Conservation (phyloP, 306 rosid species). For the Dalbergia oliveri region DNA sequence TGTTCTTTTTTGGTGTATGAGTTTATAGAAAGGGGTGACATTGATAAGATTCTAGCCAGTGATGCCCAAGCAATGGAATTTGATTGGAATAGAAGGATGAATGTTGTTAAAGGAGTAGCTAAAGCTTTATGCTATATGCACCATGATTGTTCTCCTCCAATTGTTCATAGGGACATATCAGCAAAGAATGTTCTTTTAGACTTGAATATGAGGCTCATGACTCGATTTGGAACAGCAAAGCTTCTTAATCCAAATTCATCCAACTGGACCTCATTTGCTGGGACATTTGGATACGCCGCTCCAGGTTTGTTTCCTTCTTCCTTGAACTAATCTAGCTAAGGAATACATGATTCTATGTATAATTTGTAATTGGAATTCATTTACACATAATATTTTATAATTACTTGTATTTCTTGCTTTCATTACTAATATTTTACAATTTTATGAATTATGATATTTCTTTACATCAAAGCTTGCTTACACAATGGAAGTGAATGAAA, state of each 20-base stretch:
- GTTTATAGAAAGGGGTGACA: conserved; percentile 25
- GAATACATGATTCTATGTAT: too few species aligned
- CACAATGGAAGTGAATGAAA: too few species aligned
- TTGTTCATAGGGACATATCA: conserved; percentile 40
- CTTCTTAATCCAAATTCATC: conserved; percentile 30
- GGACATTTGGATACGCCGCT: conserved; percentile 45
- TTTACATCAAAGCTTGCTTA: too few species aligned
- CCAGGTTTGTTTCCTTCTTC: conserved; percentile 30
- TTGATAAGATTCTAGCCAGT: conserved; percentile 17
- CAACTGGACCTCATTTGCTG: conserved; percentile 36
- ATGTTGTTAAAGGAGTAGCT: too few species aligned
- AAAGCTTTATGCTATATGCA: conserved; percentile 46
- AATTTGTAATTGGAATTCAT: too few species aligned
- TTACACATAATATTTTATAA: too few species aligned
- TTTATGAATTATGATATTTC: too few species aligned
- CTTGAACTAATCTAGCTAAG: too few species aligned
- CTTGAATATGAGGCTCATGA: conserved; percentile 31
- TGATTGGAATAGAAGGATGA: conserved; percentile 30
- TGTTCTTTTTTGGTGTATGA: conserved; percentile 33
- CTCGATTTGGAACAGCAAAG: conserved; percentile 41
- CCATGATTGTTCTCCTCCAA: conserved; percentile 38
- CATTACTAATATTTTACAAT: too few species aligned
- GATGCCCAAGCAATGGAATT: conserved; percentile 16
- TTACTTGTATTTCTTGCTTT: neutral
- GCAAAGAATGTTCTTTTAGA: conserved; percentile 37